Evolutionary conservation across 1,284 basidiomycete genomes (phyloP).

Genomic region (Porodaedalea pini): DNA sequence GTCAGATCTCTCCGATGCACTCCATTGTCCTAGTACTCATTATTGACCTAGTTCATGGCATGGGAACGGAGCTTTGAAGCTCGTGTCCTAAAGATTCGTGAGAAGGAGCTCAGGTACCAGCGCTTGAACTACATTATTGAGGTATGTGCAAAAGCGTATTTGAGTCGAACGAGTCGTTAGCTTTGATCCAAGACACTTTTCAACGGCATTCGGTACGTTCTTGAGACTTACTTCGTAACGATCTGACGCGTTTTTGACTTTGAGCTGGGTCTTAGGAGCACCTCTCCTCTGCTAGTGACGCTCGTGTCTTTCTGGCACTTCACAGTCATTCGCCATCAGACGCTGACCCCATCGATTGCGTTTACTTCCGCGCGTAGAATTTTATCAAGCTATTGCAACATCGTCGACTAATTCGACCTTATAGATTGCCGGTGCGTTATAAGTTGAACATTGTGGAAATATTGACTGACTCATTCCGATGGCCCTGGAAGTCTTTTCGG

Average conservation of each 20-base stretch:
- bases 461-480: conserved; percentile 24
- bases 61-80: conserved; percentile 91
- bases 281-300: conserved; percentile 71
- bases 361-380: conserved; percentile 72
- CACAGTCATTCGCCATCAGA: conserved; percentile 62
- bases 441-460: conserved; percentile 12
- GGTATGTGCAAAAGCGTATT: conserved; percentile 36
- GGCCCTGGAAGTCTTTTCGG: conserved; percentile 66
- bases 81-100: conserved; percentile 69
- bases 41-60: conserved; percentile 72
- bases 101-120: conserved; percentile 80
- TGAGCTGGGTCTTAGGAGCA: conserved; percentile 48
- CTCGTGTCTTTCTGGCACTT: conserved; percentile 83
- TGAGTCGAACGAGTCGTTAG: neutral
- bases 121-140: conserved; percentile 85
- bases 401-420: neutral
- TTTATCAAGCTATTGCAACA: neutral
- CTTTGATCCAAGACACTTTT: conserved; percentile 50
- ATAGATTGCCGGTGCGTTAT: conserved; percentile 13
- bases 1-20: conserved; percentile 31
- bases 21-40: neutral
- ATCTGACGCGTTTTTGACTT: no score
- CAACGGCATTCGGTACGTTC: conserved; percentile 70
- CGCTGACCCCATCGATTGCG: conserved; percentile 79
- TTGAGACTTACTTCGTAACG: conserved; percentile 9